A percentile compares a stretch with the other conserved stretches of the same genome.
Evolutionary conservation across 192 early-diverging fungal species (phyloP).

Genomic region (Podochytrium sp.): DNA sequence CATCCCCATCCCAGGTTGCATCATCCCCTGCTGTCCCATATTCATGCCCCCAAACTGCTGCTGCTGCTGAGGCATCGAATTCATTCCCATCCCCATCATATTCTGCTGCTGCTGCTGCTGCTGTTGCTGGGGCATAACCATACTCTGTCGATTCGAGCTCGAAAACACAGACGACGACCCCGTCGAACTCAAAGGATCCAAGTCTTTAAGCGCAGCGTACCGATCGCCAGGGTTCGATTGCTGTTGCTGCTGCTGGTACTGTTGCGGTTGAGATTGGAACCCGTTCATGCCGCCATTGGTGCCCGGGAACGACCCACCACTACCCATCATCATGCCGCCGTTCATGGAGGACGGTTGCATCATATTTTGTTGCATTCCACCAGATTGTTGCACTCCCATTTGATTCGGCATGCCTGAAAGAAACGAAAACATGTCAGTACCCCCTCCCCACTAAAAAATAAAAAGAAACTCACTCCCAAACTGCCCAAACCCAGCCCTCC

Average conservation of each 20-base stretch:
- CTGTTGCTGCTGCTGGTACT: slow-evolving; percentile 5
- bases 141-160: not conserved
- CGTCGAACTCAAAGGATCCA: slow-evolving; percentile 20
- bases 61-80: not conserved
- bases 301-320: not conserved
- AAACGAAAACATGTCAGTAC: not conserved
- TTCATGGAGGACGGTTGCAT: too few species aligned
- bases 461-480: not conserved
- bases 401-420: not conserved
- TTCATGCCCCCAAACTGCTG: not conserved
- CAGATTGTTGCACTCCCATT: slow-evolving; percentile 7
- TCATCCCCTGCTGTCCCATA: not conserved
- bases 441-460: not conserved
- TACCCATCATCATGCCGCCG: too few species aligned
- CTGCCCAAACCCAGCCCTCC: not conserved
- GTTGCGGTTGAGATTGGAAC: slow-evolving; percentile 4
- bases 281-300: not conserved
- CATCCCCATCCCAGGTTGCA: slow-evolving; percentile 20
- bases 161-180: slow-evolving; percentile 19
- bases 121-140: not conserved
- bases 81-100: slow-evolving; percentile 14
- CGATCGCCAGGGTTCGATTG: slow-evolving; percentile 4
- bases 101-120: not conserved
- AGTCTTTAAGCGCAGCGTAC: slow-evolving; percentile 26
- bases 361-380: slow-evolving; percentile 24